phyloP scores from a whole-genome alignment of 441 rosid genomes.

The Erodium texanum region DNA sequence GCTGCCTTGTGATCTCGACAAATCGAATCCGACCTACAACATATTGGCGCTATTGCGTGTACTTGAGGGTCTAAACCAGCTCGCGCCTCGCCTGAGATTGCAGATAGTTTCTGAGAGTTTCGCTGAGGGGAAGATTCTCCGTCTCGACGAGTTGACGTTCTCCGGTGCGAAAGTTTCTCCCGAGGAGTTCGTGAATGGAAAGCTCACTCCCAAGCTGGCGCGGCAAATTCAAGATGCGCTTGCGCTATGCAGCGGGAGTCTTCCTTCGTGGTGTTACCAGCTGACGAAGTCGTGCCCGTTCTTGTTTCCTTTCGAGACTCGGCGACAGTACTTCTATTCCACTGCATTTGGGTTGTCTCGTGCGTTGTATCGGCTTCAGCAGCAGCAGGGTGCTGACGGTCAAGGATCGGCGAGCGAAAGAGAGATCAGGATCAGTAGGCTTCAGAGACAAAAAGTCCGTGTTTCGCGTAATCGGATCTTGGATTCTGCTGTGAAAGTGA shows the following conservation, averaged over 20 bases:
- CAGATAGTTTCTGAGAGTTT: conserved; percentile 54
- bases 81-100: conserved; percentile 74
- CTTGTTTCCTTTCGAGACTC: conserved; percentile 95
- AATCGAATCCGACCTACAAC: conserved; percentile 79
- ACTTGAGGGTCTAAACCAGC: conserved; percentile 88
- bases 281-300: conserved; percentile 95
- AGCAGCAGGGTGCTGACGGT: conserved; percentile 99
- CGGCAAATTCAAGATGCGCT: conserved; percentile 99
- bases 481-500: conserved; percentile 98
- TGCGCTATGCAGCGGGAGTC: conserved; percentile 97
- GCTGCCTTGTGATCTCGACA: conserved; percentile 95
- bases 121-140: conserved; percentile 58
- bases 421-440: conserved; percentile 87
- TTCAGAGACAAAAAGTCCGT: conserved; percentile 98
- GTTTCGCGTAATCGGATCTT: conserved; percentile 92
- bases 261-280: conserved; percentile 97
- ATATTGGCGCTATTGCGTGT: conserved; percentile 83
- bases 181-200: conserved; percentile 79
- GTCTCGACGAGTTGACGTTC: conserved; percentile 47
- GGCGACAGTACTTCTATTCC: conserved; percentile 90
- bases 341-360: conserved; percentile 99
- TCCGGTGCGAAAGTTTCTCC: conserved; percentile 48
- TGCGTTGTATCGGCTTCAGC: conserved; percentile 93
- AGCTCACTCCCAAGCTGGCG: conserved; percentile 97
- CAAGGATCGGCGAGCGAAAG: conserved; percentile 75